Evolutionary conservation across 164 flowering plant species (phyloP).

Genomic region (Protea cynaroides): DNA sequence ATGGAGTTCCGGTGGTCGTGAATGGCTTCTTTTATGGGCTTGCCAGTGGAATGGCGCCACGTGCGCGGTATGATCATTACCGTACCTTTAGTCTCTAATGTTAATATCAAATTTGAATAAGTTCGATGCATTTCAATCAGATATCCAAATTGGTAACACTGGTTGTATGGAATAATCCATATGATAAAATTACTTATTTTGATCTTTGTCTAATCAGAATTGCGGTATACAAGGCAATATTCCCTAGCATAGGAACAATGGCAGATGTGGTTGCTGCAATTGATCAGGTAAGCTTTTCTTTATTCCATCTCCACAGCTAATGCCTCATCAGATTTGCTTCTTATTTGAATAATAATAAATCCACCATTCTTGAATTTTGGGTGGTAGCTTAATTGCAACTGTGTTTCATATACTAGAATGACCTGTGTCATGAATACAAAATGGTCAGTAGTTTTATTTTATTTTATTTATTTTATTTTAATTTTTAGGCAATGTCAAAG

Average conservation of each 20-base stretch:
- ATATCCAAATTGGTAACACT: too few species aligned
- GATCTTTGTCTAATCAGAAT: conserved; percentile 37
- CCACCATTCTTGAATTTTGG: too few species aligned
- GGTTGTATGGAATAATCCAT: background rate
- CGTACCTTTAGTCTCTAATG: background rate
- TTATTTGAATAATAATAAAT: too few species aligned
- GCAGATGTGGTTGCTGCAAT: conserved; percentile 81
- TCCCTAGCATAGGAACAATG: conserved; percentile 63
- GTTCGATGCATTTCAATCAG: too few species aligned
- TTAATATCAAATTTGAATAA: background rate
- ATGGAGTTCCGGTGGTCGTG: conserved; percentile 65
- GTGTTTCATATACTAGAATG: too few species aligned
- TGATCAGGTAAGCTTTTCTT: conserved; percentile 54
- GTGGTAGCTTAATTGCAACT: too few species aligned
- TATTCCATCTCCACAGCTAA: background rate
- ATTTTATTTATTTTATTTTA: too few species aligned
- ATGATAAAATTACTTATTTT: background rate
- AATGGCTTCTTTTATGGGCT: conserved; percentile 71
- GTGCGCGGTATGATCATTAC: conserved; percentile 43
- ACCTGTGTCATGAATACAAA: too few species aligned
- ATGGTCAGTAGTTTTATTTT: too few species aligned
- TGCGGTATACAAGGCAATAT: conserved; percentile 89
- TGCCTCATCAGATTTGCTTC: too few species aligned
- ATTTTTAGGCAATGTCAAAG: too few species aligned
- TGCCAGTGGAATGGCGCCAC: conserved; percentile 96